These are phyloP conservation scores for Ormosia emarginata DNA, from an alignment of 306 rosid genomes.

Conservation along the genomic window DNA sequence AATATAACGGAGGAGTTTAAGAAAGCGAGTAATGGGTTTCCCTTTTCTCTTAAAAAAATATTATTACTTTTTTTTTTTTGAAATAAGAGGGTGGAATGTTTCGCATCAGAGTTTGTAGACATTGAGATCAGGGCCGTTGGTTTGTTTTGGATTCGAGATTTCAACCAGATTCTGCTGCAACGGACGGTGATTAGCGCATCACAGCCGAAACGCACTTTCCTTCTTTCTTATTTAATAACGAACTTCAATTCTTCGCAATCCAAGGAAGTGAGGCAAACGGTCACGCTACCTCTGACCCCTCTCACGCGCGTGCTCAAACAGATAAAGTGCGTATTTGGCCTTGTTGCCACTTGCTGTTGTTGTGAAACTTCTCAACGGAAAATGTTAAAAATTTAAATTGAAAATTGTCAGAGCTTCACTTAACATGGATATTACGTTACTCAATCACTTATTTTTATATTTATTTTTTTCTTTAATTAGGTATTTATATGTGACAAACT, in stretches of 20 bases:
- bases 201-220: slow-evolving; percentile 19
- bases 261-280: neutral
- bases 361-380: neutral
- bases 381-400: neutral
- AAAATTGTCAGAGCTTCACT: neutral
- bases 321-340: neutral
- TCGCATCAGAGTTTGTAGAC: slow-evolving; percentile 20
- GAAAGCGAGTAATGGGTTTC: neutral
- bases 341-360: neutral
- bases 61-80: neutral
- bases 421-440: slow-evolving; percentile 19
- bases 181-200: slow-evolving; percentile 15
- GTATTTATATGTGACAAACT: too few species aligned
- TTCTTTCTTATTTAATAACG: slow-evolving; percentile 29
- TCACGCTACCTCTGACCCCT: neutral
- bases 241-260: slow-evolving; percentile 19
- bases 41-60: neutral
- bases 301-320: slow-evolving; percentile 4
- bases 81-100: neutral
- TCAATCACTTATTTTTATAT: neutral
- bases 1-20: slow-evolving; percentile 29
- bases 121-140: slow-evolving; percentile 29
- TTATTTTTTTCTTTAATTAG: too few species aligned
- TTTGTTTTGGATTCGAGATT: neutral
- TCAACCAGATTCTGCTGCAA: neutral